These are phyloP conservation scores for Hexamita inflata DNA, from an alignment of 208 protist species.

Conservation along the genomic window DNA sequence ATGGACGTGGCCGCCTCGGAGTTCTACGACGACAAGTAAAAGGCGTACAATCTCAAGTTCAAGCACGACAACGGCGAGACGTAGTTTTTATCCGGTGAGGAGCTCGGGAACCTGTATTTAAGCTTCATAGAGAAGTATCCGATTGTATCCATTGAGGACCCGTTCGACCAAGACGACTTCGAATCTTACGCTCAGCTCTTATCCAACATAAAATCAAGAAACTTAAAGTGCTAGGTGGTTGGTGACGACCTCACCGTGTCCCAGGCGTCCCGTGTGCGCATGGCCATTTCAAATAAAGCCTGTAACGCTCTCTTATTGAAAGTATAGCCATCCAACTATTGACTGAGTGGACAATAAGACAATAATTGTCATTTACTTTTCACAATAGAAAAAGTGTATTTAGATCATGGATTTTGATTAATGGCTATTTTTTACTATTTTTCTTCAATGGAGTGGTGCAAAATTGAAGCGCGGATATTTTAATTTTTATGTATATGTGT, in stretches of 20 bases:
- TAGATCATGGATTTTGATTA: too few species aligned
- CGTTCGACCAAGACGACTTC: conserved; percentile 85
- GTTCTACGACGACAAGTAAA: conserved; percentile 74
- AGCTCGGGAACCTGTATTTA: conserved; percentile 71
- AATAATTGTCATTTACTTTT: too few species aligned
- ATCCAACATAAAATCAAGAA: conserved; percentile 38
- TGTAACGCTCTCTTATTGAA: conserved; percentile 93
- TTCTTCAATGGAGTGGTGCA: too few species aligned
- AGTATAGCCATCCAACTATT: too few species aligned
- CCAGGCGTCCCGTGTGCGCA: conserved; percentile 80
- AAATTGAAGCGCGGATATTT: too few species aligned
- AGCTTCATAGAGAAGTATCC: conserved; percentile 68
- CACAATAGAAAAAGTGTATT: too few species aligned
- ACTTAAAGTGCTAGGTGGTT: conserved; percentile 72
- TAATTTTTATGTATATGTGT: too few species aligned
- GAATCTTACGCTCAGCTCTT: conserved; percentile 62
- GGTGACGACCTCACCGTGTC: conserved; percentile 93
- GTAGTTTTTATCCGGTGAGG: conserved; percentile 41
- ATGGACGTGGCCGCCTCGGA: conserved; percentile 95
- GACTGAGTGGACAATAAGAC: too few species aligned
- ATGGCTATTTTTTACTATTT: too few species aligned
- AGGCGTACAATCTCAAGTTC: conserved; percentile 89
- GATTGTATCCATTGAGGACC: conserved; percentile 95
- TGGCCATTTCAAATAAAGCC: conserved; percentile 62
- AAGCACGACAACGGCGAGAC: conserved; percentile 60